phyloP scores from a whole-genome alignment of 192 early-diverging fungal genomes.

The Linnemannia exigua region DNA sequence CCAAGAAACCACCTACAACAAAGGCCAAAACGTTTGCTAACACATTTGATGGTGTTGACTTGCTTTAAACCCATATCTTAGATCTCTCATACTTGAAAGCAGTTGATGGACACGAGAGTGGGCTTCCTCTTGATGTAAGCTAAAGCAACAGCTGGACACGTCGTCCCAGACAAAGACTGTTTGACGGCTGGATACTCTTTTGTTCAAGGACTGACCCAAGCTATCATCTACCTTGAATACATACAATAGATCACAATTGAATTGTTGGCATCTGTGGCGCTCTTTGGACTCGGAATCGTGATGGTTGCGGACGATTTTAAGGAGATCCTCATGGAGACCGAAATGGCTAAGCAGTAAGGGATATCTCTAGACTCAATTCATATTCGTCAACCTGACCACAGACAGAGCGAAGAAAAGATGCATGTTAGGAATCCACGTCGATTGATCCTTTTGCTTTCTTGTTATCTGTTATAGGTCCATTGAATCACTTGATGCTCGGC shows the following conservation, averaged over 20 bases:
- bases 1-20: not conserved
- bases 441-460: not conserved
- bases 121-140: constrained; percentile 64
- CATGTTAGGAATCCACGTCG: no score
- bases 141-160: not conserved
- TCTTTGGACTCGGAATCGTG: constrained; percentile 64
- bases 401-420: no score
- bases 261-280: constrained; percentile 60
- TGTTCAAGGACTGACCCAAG: no score
- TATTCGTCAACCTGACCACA: not conserved
- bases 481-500: constrained; percentile 71
- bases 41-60: not conserved
- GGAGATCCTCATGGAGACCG: constrained; percentile 69
- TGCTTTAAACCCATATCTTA: constrained; percentile 11
- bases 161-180: not conserved
- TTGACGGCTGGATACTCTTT: not conserved
- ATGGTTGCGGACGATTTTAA: constrained; percentile 69
- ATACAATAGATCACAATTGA: constrained; percentile 61
- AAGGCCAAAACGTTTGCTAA: not conserved
- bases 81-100: constrained; percentile 70
- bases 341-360: constrained; percentile 72
- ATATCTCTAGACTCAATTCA: no score
- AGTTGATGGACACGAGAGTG: constrained; percentile 57
- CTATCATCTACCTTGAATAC: not conserved
- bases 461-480: constrained; percentile 61